phyloP scores from a whole-genome alignment of 2,329 filamentous ascomycete species.

The Incumbomyces delicatus region DNA sequence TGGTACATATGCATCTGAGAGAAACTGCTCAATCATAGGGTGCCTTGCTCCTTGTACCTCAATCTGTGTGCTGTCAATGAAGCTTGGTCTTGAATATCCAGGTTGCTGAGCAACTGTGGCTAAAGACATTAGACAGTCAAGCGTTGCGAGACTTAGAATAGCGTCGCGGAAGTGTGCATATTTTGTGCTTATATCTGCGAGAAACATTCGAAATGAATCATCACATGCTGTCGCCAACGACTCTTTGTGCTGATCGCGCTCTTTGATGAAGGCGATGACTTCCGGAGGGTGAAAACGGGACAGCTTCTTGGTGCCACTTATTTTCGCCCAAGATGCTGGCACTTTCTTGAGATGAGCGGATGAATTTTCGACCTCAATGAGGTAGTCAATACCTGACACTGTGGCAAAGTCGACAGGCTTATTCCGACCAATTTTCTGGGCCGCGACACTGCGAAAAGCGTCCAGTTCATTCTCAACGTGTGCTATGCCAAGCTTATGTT shows the following conservation, averaged over 20 bases:
- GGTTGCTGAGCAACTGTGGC: constrained; percentile 75
- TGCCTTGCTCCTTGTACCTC: constrained; percentile 68
- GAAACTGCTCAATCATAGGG: constrained; percentile 87
- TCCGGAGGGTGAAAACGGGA: constrained; percentile 92
- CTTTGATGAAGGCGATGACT: constrained; percentile 68
- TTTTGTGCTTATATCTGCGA: constrained; percentile 64
- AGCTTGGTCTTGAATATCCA: constrained; percentile 73
- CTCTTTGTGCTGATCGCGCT: constrained; percentile 92
- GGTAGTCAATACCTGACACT: constrained; percentile 82
- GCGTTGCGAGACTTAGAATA: constrained; percentile 70
- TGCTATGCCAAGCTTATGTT: constrained; percentile 85
- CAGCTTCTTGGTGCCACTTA: constrained; percentile 85
- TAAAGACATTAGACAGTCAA: constrained; percentile 84
- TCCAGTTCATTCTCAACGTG: constrained; percentile 82
- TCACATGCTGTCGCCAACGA: constrained; percentile 87
- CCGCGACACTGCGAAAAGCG: constrained; percentile 61
- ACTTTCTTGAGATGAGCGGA: constrained; percentile 66
- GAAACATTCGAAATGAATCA: constrained; percentile 61
- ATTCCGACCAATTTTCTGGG: constrained; percentile 61
- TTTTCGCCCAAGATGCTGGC: constrained; percentile 88
- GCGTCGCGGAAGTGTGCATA: constrained; percentile 87
- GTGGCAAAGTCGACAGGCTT: constrained; percentile 66
- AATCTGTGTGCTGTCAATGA: constrained; percentile 57
- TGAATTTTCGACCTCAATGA: constrained; percentile 80
- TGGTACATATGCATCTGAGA: constrained; percentile 80